phyloP scores from a whole-genome alignment of 306 rosid genomes.

The Inga leiocalycina region DNA sequence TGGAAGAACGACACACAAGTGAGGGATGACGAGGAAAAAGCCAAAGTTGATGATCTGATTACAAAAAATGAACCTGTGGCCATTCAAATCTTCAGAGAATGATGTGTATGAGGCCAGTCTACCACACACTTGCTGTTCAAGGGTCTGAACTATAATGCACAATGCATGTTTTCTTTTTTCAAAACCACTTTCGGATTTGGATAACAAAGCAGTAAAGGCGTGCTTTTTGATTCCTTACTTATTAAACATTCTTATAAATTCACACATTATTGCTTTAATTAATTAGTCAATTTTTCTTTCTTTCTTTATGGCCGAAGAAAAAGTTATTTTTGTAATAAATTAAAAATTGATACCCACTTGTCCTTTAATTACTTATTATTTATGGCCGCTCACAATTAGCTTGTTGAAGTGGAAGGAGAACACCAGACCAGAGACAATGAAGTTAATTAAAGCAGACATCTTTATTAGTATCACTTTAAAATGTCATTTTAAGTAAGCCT shows the following conservation, averaged over 20 bases:
- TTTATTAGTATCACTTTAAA: neutral
- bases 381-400: too few species aligned
- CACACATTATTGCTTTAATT: neutral
- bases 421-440: too few species aligned
- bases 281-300: neutral
- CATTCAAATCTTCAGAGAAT: slow-evolving; percentile 33
- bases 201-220: slow-evolving; percentile 3
- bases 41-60: slow-evolving; percentile 17
- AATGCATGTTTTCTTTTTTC: slow-evolving; percentile 22
- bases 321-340: neutral
- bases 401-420: neutral
- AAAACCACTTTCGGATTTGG: neutral
- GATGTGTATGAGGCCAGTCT: neutral
- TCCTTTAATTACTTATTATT: neutral
- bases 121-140: neutral
- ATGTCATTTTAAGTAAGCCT: neutral
- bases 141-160: neutral
- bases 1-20: slow-evolving; percentile 51
- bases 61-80: slow-evolving; percentile 48
- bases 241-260: slow-evolving; percentile 32
- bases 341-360: neutral
- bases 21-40: slow-evolving; percentile 53
- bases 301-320: neutral
- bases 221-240: slow-evolving; percentile 43
- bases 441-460: neutral